These are phyloP conservation scores for Fusarium ramigenum DNA, from an alignment of 2,329 filamentous ascomycete species.

Conservation along the genomic window DNA sequence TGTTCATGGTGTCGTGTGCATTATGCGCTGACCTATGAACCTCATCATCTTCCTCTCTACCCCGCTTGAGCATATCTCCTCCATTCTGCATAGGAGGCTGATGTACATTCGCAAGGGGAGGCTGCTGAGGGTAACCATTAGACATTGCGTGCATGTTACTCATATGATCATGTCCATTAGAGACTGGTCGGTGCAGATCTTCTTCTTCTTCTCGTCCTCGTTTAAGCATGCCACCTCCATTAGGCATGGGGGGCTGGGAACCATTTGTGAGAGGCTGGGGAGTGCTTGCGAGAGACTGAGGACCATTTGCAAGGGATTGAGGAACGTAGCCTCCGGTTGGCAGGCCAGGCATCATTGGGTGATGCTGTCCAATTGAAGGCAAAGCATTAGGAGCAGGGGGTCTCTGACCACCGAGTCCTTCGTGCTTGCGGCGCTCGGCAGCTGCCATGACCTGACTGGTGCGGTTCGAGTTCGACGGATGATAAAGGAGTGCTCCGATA, in stretches of 20 bases:
- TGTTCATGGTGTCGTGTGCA: slow-evolving; percentile 74
- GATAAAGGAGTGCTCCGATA: slow-evolving; percentile 91
- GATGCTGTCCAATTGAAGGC: slow-evolving; percentile 74
- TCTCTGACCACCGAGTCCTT: slow-evolving; percentile 66
- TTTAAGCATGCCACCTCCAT: slow-evolving; percentile 65
- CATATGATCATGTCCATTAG: slow-evolving; percentile 76
- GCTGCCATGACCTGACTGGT: slow-evolving; percentile 90
- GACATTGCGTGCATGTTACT: slow-evolving; percentile 66
- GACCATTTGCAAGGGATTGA: slow-evolving; percentile 13
- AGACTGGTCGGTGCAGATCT: slow-evolving; percentile 64
- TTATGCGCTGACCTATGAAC: slow-evolving; percentile 69
- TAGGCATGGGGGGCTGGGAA: slow-evolving; percentile 58
- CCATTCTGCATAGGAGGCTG: slow-evolving; percentile 67
- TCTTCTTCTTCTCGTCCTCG: slow-evolving; percentile 69
- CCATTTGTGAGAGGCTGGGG: slow-evolving; percentile 22
- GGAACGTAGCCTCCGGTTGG: slow-evolving; percentile 15
- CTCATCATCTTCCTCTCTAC: slow-evolving; percentile 70
- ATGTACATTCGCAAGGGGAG: slow-evolving; percentile 49
- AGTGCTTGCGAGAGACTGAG: slow-evolving; percentile 30
- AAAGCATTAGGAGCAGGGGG: slow-evolving; percentile 63
- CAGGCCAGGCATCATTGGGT: slow-evolving; percentile 24
- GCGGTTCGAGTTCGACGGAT: slow-evolving; percentile 86
- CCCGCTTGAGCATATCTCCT: slow-evolving; percentile 57
- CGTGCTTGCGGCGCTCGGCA: slow-evolving; percentile 78
- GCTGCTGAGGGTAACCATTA: slow-evolving; percentile 71